Evolutionary conservation across 805 yeast genomes (phyloP), one percentile per base, ranked within the genome.

Genomic region (Helenozyma baotianmanensis): DNA sequence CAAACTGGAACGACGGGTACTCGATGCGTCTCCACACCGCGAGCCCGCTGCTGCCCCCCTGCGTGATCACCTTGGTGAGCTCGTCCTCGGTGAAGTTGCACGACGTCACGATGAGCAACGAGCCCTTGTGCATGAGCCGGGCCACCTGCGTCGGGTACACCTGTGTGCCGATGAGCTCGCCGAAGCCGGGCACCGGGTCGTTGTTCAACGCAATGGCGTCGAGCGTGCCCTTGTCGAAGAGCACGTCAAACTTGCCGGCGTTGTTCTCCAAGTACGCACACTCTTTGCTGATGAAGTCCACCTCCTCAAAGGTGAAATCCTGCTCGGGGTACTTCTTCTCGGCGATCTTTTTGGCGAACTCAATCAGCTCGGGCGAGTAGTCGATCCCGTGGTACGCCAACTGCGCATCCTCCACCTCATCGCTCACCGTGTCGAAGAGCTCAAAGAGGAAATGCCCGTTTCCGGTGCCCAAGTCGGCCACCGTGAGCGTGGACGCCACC

Each of bases 181-280:
- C 69, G 38, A 73, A 74, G 14, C 58, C 69, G 2, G 64, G 45
- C 9, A 65, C 24, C 1, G 63, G 62, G 6, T 56, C 64, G 14
- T 81, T 82, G 54, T 86, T 85, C 27, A 92, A 68, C 0, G 96
- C 97, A 40, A 92, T 90, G 4, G 99, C 99, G 61, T 92, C 99
- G 14, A 92, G 62, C 0, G 99, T 92, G 7, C 99, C 99, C 56
- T 92, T 92, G 59, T 92, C 99, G 12, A 88, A 62, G 2, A 90
- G 74, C 7, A 92, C 56, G 51, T 89, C 95, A 58, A 75, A 88
- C 14, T 62, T 50, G 3, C 59, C 67, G 2, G 54, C 53, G 21
- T 53, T 43, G 25, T 54, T 36, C 24, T 51, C 64, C 16, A 70
- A 38, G 38, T 71, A 73, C 11, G 57, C 58, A 11, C 64, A 47